Base-by-base conservation (phyloP, 495 filamentous ascomycete genomes). In the Aspergillus ostianus region DNA sequence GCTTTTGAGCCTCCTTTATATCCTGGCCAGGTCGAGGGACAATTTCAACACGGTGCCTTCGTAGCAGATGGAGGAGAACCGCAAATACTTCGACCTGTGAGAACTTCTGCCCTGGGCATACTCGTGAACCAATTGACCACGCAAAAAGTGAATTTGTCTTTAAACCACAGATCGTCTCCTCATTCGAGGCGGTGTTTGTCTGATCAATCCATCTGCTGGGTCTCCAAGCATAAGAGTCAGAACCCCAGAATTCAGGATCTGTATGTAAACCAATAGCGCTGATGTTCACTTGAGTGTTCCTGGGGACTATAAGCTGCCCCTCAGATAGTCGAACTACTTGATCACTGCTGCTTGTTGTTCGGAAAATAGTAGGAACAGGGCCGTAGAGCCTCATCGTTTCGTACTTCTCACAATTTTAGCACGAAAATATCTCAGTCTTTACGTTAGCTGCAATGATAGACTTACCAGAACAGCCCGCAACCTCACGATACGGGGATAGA, bases 381-480 rank as follows among this genome's bases (percentile, higher is more conserved):
- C 55, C 56, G 46, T 58, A 63, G 9, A 63, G 47, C 5, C 60
- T 47, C n/a, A 63, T 13, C 1, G 60, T 63, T 47, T 63, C 60
- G 30, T 51, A 51, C 60, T 63, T 21, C 6, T 4, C 19, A 8
- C 17, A 44, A 21, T 5, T 17, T 58, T 53, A 58, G 56, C n/a
- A 32, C 8, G 6, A 9, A 29, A 36, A 19, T 52, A 19, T 3
- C 13, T 5, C 5, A n/a, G 21, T 23, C 12, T 1, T 0, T 51
- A 47, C 12, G 15, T 26, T 26, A 26, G 23, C 23, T 1, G 3
- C 29, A 18, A 36, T 5, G 20, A n/a, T 6, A n/a, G n/a, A 10
- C 60, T 36, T 36, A 63, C 60, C 27, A 63, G 45, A 0, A 63
- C 15, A 13, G 56, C 60, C 3, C 51, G 27, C 3, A 63, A n/a